Percentiles rank a stretch among this genome's conserved stretches.
Conservation (phyloP, 1,284 basidiomycete species). For the Sphaerobolus stellatus region DNA sequence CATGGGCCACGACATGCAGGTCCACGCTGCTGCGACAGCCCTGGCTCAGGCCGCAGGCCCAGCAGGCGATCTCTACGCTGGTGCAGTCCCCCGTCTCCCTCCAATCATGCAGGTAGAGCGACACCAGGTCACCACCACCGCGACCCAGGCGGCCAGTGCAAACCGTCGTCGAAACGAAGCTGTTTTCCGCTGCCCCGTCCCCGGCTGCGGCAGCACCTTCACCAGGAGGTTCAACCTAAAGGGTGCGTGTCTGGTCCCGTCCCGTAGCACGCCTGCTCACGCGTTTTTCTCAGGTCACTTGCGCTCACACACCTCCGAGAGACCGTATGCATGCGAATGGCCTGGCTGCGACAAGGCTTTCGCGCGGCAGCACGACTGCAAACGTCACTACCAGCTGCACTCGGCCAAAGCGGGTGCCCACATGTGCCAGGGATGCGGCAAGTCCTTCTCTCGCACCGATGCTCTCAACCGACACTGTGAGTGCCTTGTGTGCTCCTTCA, state of each 20-base stretch:
- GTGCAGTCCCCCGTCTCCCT: constrained; percentile 66
- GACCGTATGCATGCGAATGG: constrained; percentile 91
- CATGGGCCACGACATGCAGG: constrained; percentile 36
- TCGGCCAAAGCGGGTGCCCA: constrained; percentile 81
- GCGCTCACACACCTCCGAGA: constrained; percentile 94
- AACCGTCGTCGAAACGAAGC: constrained; percentile 88
- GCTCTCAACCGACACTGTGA: constrained; percentile 79
- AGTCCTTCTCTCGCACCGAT: constrained; percentile 91
- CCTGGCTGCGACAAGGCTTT: constrained; percentile 93
- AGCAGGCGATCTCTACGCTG: constrained; percentile 51
- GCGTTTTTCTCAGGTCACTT: constrained; percentile 71
- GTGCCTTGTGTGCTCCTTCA: constrained; percentile 33
- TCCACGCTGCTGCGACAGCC: constrained; percentile 19
- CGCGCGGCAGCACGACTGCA: constrained; percentile 95
- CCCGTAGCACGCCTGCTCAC: constrained; percentile 17
- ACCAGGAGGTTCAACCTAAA: constrained; percentile 82
- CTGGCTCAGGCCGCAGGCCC: constrained; percentile 10
- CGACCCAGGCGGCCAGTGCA: constrained; percentile 91
- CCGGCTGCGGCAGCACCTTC: constrained; percentile 93
- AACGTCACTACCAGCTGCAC: constrained; percentile 87
- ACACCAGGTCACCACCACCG: constrained; percentile 90
- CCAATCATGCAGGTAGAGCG: constrained; percentile 86
- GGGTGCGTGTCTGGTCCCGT: constrained; percentile 47
- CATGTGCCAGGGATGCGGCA: constrained; percentile 88
- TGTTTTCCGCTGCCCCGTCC: constrained; percentile 89